phyloP scores from a whole-genome alignment of 2,329 filamentous ascomycete species.

The Boeremia exigua region DNA sequence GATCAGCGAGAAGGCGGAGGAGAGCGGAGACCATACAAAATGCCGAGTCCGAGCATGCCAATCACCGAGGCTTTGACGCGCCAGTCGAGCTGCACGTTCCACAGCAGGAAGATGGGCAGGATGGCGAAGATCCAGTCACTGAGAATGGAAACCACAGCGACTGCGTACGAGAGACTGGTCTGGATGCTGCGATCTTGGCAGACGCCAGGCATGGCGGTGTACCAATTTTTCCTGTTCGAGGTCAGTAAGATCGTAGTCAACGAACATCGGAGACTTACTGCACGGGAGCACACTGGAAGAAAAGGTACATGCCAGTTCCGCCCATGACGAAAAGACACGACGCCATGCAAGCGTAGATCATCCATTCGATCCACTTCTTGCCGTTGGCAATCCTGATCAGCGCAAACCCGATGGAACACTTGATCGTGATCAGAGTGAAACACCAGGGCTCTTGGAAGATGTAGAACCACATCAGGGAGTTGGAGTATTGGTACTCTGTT shows the following conservation, averaged over 20 bases:
- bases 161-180: constrained; percentile 13
- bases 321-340: constrained; percentile 15
- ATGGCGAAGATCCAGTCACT: constrained; percentile 30
- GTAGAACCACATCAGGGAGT: constrained; percentile 22
- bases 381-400: constrained; percentile 20
- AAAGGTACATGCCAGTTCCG: constrained; percentile 19
- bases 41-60: constrained; percentile 16
- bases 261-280: constrained; percentile 4
- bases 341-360: constrained; percentile 18
- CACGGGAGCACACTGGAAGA: constrained; percentile 19
- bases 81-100: constrained; percentile 59
- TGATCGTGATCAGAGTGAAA: constrained; percentile 20
- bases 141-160: constrained; percentile 18
- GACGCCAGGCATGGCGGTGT: constrained; percentile 6
- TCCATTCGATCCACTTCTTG: constrained; percentile 19
- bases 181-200: constrained; percentile 16
- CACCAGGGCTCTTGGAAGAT: constrained; percentile 21
- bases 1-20: not conserved
- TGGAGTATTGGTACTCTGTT: constrained; percentile 8
- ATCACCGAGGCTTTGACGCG: constrained; percentile 58
- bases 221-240: constrained; percentile 16
- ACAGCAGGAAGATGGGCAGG: constrained; percentile 55
- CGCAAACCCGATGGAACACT: constrained; percentile 20
- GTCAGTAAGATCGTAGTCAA: not conserved
- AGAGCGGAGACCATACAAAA: constrained; percentile 8